Percentiles rank a stretch among this genome's conserved stretches.
Conservation (phyloP, 2,329 filamentous ascomycete species). For the Neophaeococcomyces mojaviensis region DNA sequence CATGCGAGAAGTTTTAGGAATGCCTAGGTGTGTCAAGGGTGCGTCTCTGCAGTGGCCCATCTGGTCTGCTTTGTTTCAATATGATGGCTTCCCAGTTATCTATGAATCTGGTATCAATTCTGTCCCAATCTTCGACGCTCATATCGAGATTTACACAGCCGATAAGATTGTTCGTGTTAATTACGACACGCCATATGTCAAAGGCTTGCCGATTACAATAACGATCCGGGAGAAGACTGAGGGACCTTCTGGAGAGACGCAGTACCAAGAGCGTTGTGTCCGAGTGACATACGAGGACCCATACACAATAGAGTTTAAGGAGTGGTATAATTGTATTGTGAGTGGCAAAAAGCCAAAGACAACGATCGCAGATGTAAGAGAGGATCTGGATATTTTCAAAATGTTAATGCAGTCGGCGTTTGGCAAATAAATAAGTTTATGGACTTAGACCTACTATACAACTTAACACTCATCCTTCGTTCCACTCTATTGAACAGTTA, state of each 20-base stretch:
- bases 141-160: slow-evolving; percentile 58
- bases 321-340: slow-evolving; percentile 32
- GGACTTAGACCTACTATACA: no score
- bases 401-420: slow-evolving; percentile 31
- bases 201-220: slow-evolving; percentile 49
- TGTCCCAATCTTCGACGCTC: slow-evolving; percentile 67
- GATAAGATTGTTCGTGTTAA: slow-evolving; percentile 47
- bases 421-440: no score
- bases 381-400: slow-evolving; percentile 35
- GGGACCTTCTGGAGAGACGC: no score
- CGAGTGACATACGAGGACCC: slow-evolving; percentile 43
- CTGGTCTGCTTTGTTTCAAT: slow-evolving; percentile 29
- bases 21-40: slow-evolving; percentile 38
- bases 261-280: slow-evolving; percentile 33
- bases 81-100: slow-evolving; percentile 36
- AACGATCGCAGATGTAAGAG: slow-evolving; percentile 33
- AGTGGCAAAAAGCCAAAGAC: slow-evolving; percentile 36
- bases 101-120: slow-evolving; percentile 50
- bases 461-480: no score
- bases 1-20: slow-evolving; percentile 13
- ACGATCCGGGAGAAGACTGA: slow-evolving; percentile 38
- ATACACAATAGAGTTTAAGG: slow-evolving; percentile 38
- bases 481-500: no score
- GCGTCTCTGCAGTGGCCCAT: slow-evolving; percentile 35
- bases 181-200: slow-evolving; percentile 53